Evolutionary conservation across 2,329 filamentous ascomycete species (phyloP), one percentile per base, ranked within the genome.

Genomic region (Aureobasidium mangrovei): DNA sequence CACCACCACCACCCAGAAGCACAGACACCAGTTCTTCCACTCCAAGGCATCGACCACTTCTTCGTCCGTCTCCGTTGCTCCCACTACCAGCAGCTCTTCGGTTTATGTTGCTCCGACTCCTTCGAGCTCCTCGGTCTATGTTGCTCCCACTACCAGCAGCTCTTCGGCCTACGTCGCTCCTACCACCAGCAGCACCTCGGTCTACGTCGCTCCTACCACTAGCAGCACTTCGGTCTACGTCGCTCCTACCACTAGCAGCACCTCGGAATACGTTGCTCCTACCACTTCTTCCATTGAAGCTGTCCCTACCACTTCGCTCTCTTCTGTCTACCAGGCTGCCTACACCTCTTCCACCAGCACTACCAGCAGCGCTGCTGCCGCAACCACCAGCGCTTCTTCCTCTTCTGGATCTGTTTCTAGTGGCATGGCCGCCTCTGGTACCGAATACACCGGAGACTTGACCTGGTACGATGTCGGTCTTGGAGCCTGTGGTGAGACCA

Each of bases 401-500:
- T 55, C 60, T 12, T 49, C 57, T 33, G 49, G 54, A 33, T 39
- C 55, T 48, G 55, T 53, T 28, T 47, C 52, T 39, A 45, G 43
- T 44, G 67, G 64, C 29, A 58, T 60, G 31, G 68, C 65, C 45
- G 60, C 64, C 28, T 56, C 66, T 7, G 72, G 68, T 46, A 63
- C 64, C 29, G 67, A 61, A 31, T 75, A 69, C 72, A 64, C 65
- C 0, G 88, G 87, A 58, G 79, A 90, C 47, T 76, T 88, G 60
- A 93, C 88, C 56, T 91, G 81, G 75, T 94, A 87, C 72, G 71
- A 75, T 39, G 74, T 85, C 45, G 88, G 84, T 40, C 65, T 85
- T 7, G 84, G 85, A 56, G 70, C 84, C 26, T 93, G 88, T 65
- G 87, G 86, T 53, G 69, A 67, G 36, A 78, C 81, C 60, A 83